Evolutionary conservation across 192 early-diverging fungal genomes (phyloP), one percentile per base, ranked within the genome.

Genomic region (Jimgerdemannia flammicorona): DNA sequence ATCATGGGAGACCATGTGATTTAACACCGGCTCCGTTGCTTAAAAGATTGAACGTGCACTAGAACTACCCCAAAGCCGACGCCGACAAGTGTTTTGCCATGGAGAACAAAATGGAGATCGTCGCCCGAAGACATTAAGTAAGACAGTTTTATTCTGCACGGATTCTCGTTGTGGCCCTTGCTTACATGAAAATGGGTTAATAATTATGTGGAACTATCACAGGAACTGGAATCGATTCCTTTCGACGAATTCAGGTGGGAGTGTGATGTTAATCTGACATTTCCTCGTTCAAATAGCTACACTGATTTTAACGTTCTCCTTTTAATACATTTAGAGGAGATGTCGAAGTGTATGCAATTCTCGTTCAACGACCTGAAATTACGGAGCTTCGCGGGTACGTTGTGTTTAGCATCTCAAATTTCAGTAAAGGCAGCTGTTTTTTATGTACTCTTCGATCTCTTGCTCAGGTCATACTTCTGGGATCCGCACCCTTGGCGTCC

Each of bases 341-440:
- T 90, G 88, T 86, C 88, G 3, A 90, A 90, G 42, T 83, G 83
- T 3, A 84, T 90, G 87, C 88, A 90, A 64, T 90, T 90, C 79
- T 84, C 85, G 3, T 90, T 90, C 63, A 90, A 90, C 54, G 88
- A 90, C 65, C 74, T 87, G 44, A 90, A 90, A 63, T 72, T 90
- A n/a, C 79, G 87, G 8, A 86, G 85, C 3, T 86, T 87, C 70
- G 84, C 81, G 74, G 88, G 88, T 84, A 80, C 40, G 41, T 70
- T 29, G 29, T 29, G 29, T 29, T 29, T 29, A 29, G 29, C 29
- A 29, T 29, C 3, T 59, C 40, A 20, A 59, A 9, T 54, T 72
- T 8, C 42, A 11, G 40, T 20, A 43, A 72, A 59, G 2, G n/a
- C 6, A 14, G 2, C 29, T 29, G 29, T 29, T 29, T 29, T 29